These are phyloP conservation scores for Eutypella sp. DNA, from an alignment of 2,329 filamentous ascomycete genomes.

Conservation along the genomic window DNA sequence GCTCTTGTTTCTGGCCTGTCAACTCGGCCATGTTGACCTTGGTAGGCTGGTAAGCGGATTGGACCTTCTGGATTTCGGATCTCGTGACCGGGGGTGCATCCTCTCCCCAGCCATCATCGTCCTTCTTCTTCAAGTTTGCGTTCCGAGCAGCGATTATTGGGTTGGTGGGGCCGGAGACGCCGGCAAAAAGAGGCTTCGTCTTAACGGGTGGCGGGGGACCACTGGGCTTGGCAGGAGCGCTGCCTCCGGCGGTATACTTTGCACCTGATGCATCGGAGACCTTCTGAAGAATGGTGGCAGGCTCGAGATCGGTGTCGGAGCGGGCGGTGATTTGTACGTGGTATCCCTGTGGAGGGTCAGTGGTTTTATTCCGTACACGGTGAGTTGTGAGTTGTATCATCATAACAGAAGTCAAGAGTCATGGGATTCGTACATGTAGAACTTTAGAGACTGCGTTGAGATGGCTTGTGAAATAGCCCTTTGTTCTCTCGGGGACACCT, in stretches of 20 bases:
- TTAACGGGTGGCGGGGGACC: constrained; percentile 67
- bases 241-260: constrained; percentile 76
- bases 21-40: constrained; percentile 91
- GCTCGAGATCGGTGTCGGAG: constrained; percentile 81
- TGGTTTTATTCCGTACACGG: constrained; percentile 5
- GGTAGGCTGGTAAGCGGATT: constrained; percentile 88
- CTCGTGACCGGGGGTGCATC: constrained; percentile 90
- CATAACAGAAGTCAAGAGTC: too few relatives aligned
- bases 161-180: constrained; percentile 52
- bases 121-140: constrained; percentile 47
- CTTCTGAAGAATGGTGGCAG: constrained; percentile 85
- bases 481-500: constrained; percentile 95
- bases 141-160: constrained; percentile 63
- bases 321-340: constrained; percentile 96
- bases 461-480: constrained; percentile 97
- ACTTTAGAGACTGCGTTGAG: constrained; percentile 83
- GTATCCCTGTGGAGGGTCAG: constrained; percentile 58
- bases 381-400: too few relatives aligned
- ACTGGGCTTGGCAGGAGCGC: constrained; percentile 45
- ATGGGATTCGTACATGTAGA: constrained; percentile 52
- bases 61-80: constrained; percentile 84
- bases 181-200: constrained; percentile 86
- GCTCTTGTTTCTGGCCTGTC: constrained; percentile 64
- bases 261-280: constrained; percentile 90
- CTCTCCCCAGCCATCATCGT: constrained; percentile 87